Evolutionary conservation across 495 filamentous ascomycete species (phyloP).

Genomic region (Aspergillus haitiensis): DNA sequence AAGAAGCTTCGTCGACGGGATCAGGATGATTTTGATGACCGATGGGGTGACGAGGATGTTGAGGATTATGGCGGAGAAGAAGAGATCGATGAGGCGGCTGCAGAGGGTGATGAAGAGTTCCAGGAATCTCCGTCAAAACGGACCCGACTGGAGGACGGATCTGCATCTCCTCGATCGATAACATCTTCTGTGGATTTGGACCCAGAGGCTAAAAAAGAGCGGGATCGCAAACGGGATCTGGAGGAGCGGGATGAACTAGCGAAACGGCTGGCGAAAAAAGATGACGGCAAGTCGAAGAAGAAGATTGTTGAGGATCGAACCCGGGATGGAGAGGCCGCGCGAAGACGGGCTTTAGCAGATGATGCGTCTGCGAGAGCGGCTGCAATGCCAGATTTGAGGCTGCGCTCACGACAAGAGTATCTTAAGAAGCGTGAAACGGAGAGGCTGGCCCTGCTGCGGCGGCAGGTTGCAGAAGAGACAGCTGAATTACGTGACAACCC

Average conservation of each 20-base stretch:
- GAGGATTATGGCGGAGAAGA: constrained; percentile 41
- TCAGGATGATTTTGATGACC: constrained; percentile 63
- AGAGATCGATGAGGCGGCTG: constrained; percentile 30
- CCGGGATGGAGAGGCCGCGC: constrained; percentile 57
- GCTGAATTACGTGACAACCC: constrained; percentile 78
- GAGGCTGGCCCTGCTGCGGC: constrained; percentile 76
- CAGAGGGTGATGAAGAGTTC: constrained; percentile 36
- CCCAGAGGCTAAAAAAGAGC: constrained; percentile 57
- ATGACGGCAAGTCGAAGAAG: constrained; percentile 70
- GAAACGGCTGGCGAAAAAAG: constrained; percentile 67
- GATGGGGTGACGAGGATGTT: constrained; percentile 78
- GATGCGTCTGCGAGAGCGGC: constrained; percentile 60
- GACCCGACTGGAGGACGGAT: constrained; percentile 56
- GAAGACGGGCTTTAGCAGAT: constrained; percentile 62
- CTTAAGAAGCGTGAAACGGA: constrained; percentile 89
- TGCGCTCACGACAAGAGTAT: constrained; percentile 88
- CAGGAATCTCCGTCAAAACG: constrained; percentile 59
- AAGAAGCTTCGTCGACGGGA: constrained; percentile 57
- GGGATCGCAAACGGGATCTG: constrained; percentile 60
- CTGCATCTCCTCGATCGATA: constrained; percentile 45
- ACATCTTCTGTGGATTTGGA: constrained; percentile 54
- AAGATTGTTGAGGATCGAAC: constrained; percentile 71
- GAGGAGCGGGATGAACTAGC: constrained; percentile 75
- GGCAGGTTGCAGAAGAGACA: constrained; percentile 89
- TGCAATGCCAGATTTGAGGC: constrained; percentile 72